Evolutionary conservation across 768 basidiomycete genomes (phyloP).

Genomic region (Suillus subluteus): DNA sequence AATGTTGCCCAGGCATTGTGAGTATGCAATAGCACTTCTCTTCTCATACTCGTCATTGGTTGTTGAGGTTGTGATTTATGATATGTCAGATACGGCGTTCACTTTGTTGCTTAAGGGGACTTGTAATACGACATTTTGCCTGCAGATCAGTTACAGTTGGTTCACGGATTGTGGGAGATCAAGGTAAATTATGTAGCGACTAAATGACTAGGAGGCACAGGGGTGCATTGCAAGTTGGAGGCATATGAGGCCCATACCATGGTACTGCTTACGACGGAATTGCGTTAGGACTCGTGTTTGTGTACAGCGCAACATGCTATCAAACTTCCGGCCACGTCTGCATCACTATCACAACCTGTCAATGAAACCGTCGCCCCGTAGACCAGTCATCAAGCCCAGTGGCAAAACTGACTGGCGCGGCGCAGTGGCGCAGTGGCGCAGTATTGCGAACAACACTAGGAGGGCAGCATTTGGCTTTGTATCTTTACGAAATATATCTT

Average conservation of each 20-base stretch:
- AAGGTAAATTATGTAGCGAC: background rate
- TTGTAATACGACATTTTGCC: background rate
- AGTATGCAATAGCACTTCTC: background rate
- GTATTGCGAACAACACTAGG: constrained; percentile 16
- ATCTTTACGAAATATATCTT: constrained; percentile 82
- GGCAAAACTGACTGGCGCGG: too few relatives aligned
- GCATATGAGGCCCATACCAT: too few relatives aligned
- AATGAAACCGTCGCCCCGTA: too few relatives aligned
- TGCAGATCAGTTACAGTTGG: background rate
- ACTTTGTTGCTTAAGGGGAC: background rate
- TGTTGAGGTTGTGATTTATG: background rate
- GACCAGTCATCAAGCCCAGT: too few relatives aligned
- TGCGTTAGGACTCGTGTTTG: too few relatives aligned
- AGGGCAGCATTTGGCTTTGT: constrained; percentile 88
- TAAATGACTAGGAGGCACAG: background rate
- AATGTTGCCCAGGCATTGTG: background rate
- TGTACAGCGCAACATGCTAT: too few relatives aligned
- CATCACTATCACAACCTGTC: too few relatives aligned
- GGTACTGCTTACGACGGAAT: too few relatives aligned
- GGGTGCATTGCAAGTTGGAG: background rate
- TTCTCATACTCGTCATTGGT: background rate
- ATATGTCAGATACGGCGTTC: background rate
- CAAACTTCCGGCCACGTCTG: too few relatives aligned
- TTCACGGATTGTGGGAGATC: constrained; percentile 13
- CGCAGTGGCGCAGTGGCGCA: too few relatives aligned